Conservation (phyloP, 345 rosid genomes). For the Melaleuca quinquenervia region DNA sequence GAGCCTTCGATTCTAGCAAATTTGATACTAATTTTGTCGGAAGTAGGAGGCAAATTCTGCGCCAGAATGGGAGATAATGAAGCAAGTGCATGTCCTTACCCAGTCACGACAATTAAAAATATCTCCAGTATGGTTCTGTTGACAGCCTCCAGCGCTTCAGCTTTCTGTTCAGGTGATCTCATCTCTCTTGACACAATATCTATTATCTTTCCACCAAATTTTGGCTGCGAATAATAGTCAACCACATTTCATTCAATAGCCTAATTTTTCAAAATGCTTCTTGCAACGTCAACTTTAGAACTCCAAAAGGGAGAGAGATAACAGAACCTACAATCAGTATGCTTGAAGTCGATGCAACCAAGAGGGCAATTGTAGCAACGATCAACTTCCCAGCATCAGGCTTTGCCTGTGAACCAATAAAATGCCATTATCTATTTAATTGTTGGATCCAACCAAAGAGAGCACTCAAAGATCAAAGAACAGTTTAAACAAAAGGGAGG, state of each 20-base stretch:
- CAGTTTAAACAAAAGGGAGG: constrained; percentile 4
- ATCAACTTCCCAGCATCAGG: constrained; percentile 70
- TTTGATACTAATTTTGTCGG: background rate
- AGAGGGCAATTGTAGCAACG: constrained; percentile 61
- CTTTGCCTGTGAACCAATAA: constrained; percentile 43
- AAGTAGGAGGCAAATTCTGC: background rate
- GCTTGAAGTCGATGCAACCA: constrained; percentile 63
- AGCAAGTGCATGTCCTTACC: constrained; percentile 12
- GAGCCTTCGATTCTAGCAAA: background rate
- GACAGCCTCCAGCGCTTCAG: constrained; percentile 22
- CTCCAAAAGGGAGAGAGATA: background rate
- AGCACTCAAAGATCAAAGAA: background rate
- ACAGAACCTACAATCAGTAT: constrained; percentile 40
- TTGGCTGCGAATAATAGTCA: constrained; percentile 18
- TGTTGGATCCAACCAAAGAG: background rate
- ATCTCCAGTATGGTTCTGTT: constrained; percentile 27
- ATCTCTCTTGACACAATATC: constrained; percentile 34
- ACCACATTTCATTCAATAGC: background rate
- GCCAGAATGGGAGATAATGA: background rate
- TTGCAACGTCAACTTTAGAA: background rate
- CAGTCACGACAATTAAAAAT: constrained; percentile 22
- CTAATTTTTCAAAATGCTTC: background rate
- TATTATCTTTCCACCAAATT: constrained; percentile 33
- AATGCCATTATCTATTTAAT: background rate
- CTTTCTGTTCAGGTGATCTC: constrained; percentile 21